Percentiles rank a stretch among this genome's conserved stretches.
These are phyloP conservation scores for Termitomyces sp. DNA, from an alignment of 768 basidiomycete species.

Conservation along the genomic window DNA sequence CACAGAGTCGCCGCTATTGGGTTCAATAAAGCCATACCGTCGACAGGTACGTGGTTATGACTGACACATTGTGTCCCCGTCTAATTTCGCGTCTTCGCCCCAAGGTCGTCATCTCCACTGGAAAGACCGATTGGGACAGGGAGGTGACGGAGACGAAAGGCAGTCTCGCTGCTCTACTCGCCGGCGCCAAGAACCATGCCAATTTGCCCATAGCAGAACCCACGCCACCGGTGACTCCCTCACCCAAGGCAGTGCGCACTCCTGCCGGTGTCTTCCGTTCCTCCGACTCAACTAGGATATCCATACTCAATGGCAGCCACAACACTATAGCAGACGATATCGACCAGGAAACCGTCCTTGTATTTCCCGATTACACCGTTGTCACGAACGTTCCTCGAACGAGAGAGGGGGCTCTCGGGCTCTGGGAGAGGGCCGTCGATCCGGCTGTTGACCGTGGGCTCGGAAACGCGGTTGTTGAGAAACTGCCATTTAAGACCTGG, in stretches of 20 bases:
- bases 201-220: constrained; percentile 24
- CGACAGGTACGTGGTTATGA: constrained; percentile 54
- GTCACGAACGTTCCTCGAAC: constrained; percentile 69
- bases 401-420: constrained; percentile 57
- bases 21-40: constrained; percentile 78
- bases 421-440: constrained; percentile 65
- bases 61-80: constrained; percentile 1
- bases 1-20: constrained; percentile 78
- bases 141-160: constrained; percentile 71
- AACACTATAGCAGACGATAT: constrained; percentile 62
- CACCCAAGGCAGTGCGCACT: constrained; percentile 27
- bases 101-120: constrained; percentile 86
- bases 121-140: constrained; percentile 83
- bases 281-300: constrained; percentile 50
- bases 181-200: constrained; percentile 28
- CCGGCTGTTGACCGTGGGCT: constrained; percentile 47
- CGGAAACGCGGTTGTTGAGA: constrained; percentile 35
- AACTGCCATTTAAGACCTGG: constrained; percentile 61
- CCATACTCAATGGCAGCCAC: constrained; percentile 85
- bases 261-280: constrained; percentile 57
- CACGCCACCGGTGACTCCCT: constrained; percentile 20
- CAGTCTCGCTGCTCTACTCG: constrained; percentile 65
- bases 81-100: constrained; percentile 1
- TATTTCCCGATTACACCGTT: constrained; percentile 91
- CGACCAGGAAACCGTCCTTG: constrained; percentile 72